Base-by-base conservation (phyloP, 2,329 filamentous ascomycete genomes). In the Botrytis aclada region DNA sequence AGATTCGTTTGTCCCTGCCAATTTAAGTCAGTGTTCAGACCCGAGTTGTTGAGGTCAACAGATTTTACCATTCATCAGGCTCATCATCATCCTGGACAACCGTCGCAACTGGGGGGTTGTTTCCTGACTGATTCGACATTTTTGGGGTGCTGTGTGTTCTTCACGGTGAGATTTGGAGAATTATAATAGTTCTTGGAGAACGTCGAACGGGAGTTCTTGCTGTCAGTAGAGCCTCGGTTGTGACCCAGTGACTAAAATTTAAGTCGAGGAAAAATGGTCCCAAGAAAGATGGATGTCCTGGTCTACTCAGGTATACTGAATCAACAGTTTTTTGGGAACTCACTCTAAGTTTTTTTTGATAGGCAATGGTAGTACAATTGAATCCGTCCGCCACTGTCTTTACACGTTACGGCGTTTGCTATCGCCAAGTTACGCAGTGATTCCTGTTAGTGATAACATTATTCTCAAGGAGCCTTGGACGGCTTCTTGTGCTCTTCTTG, bases 1-100 rank as follows among this genome's bases (percentile, higher is more conserved):
- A 97, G 83, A 98, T 98, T 81, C 96, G 88, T 88, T 97, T 95
- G 85, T 98, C 95, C 95, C 95, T 98, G 81, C 74, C 78, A 58
- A 51, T 66, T 72, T 69, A 47, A 69, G 63, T 78, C 75, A 76
- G 75, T 73, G 72, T 76, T 75, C 72, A 69, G 71, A 72, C 43
- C 29, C 47, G 43, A 73, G 37, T 60, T 61, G 54, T 76, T 76
- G 71, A 74, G 51, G 47, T 71, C 60, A 60, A 71, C 34, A 62
- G 51, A 60, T 78, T 83, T 85, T 85, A 98, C 96, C 95, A 98
- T 74, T 97, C 95, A 86, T 98, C 96, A 6, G 93, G 93, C 83
- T 98, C 95, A 83, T 98, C 94, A 73, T 95, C 93, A 54, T 90
- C 88, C 62, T 88, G 85, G 41, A 85, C 80, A 69, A 83, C 80